A percentile compares a stretch with the other conserved stretches of the same genome.
Evolutionary conservation across 495 filamentous ascomycete genomes (phyloP).

Genomic region (Penicillium bialowiezense): DNA sequence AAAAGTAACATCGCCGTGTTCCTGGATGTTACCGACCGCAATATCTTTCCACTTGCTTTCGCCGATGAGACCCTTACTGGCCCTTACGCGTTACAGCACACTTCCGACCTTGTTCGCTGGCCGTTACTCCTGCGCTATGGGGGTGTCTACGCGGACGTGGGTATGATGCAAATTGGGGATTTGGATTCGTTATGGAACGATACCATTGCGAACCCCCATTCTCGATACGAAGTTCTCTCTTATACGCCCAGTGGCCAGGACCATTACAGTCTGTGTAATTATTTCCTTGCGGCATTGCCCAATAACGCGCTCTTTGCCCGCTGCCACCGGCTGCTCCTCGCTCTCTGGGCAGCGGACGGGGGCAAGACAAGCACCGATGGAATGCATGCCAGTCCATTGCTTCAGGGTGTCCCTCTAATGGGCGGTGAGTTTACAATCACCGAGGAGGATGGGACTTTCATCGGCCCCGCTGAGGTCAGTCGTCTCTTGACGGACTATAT

Average conservation of each 20-base stretch:
- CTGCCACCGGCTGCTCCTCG: conserved; percentile 48
- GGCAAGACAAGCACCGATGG: conserved; percentile 49
- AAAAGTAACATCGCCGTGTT: conserved; percentile 46
- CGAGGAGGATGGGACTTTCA: conserved; percentile 20
- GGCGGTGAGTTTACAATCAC: conserved; percentile 11
- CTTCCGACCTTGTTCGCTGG: conserved; percentile 54
- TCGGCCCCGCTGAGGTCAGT: conserved; percentile 29
- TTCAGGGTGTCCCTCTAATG: conserved; percentile 38
- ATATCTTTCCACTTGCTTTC: conserved; percentile 48
- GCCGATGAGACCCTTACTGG: conserved; percentile 44
- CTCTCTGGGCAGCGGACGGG: conserved; percentile 38
- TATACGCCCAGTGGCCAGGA: too few species aligned
- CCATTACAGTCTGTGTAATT: conserved; percentile 41
- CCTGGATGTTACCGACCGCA: conserved; percentile 41
- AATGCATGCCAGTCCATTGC: conserved; percentile 46
- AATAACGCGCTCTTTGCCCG: conserved; percentile 48
- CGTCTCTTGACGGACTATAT: conserved; percentile 51
- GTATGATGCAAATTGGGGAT: conserved; percentile 54
- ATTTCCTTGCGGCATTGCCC: conserved; percentile 40
- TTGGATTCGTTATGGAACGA: conserved; percentile 48
- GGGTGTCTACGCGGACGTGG: conserved; percentile 56
- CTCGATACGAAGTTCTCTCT: conserved; percentile 33
- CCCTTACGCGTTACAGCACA: conserved; percentile 48
- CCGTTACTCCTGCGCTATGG: conserved; percentile 54
- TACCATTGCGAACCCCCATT: conserved; percentile 42